These are phyloP conservation scores for Vanilla planifolia DNA, from an alignment of 106 monocot genomes.

Conservation along the genomic window DNA sequence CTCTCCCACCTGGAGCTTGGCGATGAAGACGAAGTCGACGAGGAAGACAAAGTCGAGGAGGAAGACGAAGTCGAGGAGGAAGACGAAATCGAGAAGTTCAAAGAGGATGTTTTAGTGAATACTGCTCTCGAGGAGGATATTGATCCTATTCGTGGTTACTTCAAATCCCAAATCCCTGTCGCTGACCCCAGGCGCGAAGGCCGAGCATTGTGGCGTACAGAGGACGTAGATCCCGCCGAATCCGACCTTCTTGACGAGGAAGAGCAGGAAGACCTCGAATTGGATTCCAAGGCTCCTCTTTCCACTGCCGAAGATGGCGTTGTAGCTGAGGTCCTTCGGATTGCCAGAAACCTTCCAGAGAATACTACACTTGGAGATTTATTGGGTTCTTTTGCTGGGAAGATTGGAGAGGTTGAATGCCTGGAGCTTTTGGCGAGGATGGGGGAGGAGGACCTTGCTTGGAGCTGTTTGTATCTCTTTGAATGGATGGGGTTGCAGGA, in stretches of 20 bases:
- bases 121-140: slow-evolving; percentile 8
- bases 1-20: slow-evolving; percentile 36
- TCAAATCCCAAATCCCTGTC: slow-evolving; percentile 24
- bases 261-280: background rate
- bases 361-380: slow-evolving; percentile 53
- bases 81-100: background rate
- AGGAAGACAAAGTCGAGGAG: slow-evolving; percentile 7
- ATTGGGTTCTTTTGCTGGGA: slow-evolving; percentile 43
- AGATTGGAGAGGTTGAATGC: slow-evolving; percentile 63
- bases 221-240: slow-evolving; percentile 36
- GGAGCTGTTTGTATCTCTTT: slow-evolving; percentile 56
- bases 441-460: slow-evolving; percentile 53
- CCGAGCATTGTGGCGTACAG: background rate
- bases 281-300: background rate
- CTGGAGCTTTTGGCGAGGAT: slow-evolving; percentile 57
- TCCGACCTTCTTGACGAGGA: slow-evolving; percentile 38
- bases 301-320: slow-evolving; percentile 7
- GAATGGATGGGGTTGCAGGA: slow-evolving; percentile 85
- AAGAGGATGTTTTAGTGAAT: slow-evolving; percentile 16
- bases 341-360: slow-evolving; percentile 47
- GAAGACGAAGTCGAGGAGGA: background rate
- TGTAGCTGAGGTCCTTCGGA: slow-evolving; percentile 40
- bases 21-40: background rate
- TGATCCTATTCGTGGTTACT: slow-evolving; percentile 60
- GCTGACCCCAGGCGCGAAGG: slow-evolving; percentile 51